phyloP scores from a whole-genome alignment of 352 stramenopile genomes.

The Phytophthora macrochlamydospora region DNA sequence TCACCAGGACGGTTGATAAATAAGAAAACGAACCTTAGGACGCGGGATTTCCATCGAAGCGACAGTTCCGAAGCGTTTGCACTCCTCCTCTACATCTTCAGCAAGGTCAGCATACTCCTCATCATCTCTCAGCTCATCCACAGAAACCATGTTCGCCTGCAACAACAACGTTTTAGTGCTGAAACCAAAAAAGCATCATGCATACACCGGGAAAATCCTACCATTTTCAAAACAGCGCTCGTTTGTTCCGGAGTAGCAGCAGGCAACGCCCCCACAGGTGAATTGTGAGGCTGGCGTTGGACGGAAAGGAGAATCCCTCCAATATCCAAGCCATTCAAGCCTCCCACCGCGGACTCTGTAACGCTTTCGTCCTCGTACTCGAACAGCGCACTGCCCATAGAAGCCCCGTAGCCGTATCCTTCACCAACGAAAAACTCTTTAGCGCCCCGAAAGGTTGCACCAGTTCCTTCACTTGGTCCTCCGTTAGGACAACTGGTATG shows the following conservation, averaged over 20 bases:
- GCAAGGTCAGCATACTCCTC: constrained; percentile 88
- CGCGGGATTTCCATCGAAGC: constrained; percentile 78
- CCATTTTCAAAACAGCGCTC: constrained; percentile 77
- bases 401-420: constrained; percentile 50
- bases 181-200: not conserved
- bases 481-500: constrained; percentile 74
- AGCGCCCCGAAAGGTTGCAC: constrained; percentile 84
- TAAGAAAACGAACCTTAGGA: constrained; percentile 56
- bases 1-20: too few species aligned
- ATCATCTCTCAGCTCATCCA: constrained; percentile 86
- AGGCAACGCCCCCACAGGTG: not conserved
- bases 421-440: constrained; percentile 70
- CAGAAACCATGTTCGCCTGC: constrained; percentile 85
- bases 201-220: constrained; percentile 28
- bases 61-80: constrained; percentile 85
- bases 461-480: constrained; percentile 85
- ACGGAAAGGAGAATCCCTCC: constrained; percentile 70
- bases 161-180: constrained; percentile 3
- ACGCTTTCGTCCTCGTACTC: constrained; percentile 75
- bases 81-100: constrained; percentile 91
- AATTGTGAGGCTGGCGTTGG: constrained; percentile 48
- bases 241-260: constrained; percentile 38
- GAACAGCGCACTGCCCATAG: constrained; percentile 78
- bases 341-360: constrained; percentile 63
- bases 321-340: constrained; percentile 81